phyloP scores from a whole-genome alignment of 805 yeast genomes.

The Kregervanrija fluxuum region DNA sequence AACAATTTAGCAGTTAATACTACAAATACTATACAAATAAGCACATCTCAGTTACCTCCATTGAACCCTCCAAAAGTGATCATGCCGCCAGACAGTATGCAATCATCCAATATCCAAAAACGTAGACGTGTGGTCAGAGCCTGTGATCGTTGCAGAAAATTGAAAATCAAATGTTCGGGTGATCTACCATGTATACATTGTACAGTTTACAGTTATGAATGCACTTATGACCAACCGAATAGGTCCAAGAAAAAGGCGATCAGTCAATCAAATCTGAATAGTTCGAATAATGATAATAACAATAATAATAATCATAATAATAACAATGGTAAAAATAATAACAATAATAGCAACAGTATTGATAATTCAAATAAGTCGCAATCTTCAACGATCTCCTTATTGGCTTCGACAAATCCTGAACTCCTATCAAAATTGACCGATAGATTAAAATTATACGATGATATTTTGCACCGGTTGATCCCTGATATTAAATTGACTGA shows the following conservation, averaged over 20 bases:
- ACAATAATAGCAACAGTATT: background rate
- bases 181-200: conserved; percentile 49
- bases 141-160: conserved; percentile 43
- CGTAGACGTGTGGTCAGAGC: conserved; percentile 39
- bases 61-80: conserved; percentile 22
- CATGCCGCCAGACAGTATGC: conserved; percentile 17
- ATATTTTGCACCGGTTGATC: conserved; percentile 23
- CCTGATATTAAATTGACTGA: conserved; percentile 28
- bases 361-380: conserved; percentile 13
- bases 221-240: conserved; percentile 74
- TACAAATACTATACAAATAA: too few species aligned
- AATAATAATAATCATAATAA: background rate
- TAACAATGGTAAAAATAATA: background rate
- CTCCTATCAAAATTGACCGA: conserved; percentile 25
- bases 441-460: conserved; percentile 26
- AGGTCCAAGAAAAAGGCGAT: conserved; percentile 29
- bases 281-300: background rate
- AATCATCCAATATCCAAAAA: conserved; percentile 15
- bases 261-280: background rate
- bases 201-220: conserved; percentile 77
- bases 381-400: conserved; percentile 4
- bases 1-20: too few species aligned
- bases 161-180: conserved; percentile 49
- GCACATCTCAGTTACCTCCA: background rate
- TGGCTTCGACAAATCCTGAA: conserved; percentile 16